Percentiles rank a stretch among this genome's conserved stretches.
Evolutionary conservation across 2,329 filamentous ascomycete species (phyloP).

Genomic region (Beauveria caledonica): DNA sequence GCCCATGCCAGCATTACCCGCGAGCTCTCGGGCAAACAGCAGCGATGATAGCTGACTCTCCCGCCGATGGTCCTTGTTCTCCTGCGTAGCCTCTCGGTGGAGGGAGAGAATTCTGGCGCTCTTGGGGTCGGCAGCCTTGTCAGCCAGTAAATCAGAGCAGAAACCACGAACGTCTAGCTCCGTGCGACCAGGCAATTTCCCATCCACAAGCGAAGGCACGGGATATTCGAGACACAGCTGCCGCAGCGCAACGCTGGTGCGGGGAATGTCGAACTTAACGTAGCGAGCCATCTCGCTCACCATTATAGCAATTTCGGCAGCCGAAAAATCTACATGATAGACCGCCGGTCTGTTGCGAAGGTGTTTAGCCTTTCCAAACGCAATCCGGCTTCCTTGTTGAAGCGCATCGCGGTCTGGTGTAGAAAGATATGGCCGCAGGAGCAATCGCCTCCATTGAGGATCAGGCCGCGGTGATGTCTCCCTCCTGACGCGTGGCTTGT

Average conservation of each 20-base stretch:
- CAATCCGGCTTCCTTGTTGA: background rate
- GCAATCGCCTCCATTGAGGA: background rate
- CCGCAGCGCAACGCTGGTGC: constrained; percentile 15
- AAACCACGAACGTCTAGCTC: constrained; percentile 24
- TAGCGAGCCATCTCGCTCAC: constrained; percentile 16
- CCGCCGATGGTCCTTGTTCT: background rate
- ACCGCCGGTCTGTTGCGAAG: constrained; percentile 11
- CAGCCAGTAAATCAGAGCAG: constrained; percentile 23
- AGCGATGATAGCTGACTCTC: constrained; percentile 29
- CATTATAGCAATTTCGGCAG: constrained; percentile 27
- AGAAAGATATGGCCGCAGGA: background rate
- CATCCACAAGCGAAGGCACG: constrained; percentile 18
- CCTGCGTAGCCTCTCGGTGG: constrained; percentile 8
- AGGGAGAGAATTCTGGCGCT: constrained; percentile 21
- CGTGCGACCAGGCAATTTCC: constrained; percentile 18
- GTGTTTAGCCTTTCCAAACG: background rate
- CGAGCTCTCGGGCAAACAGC: constrained; percentile 41
- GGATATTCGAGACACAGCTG: constrained; percentile 16
- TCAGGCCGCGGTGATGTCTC: background rate
- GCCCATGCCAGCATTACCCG: constrained; percentile 36
- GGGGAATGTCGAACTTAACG: constrained; percentile 8
- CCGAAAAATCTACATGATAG: constrained; percentile 40
- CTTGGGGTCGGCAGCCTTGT: constrained; percentile 11
- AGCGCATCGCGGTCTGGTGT: background rate
- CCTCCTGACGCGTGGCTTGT: background rate